phyloP scores from a whole-genome alignment of 2,329 filamentous ascomycete genomes.

The Nothophoma quercina region DNA sequence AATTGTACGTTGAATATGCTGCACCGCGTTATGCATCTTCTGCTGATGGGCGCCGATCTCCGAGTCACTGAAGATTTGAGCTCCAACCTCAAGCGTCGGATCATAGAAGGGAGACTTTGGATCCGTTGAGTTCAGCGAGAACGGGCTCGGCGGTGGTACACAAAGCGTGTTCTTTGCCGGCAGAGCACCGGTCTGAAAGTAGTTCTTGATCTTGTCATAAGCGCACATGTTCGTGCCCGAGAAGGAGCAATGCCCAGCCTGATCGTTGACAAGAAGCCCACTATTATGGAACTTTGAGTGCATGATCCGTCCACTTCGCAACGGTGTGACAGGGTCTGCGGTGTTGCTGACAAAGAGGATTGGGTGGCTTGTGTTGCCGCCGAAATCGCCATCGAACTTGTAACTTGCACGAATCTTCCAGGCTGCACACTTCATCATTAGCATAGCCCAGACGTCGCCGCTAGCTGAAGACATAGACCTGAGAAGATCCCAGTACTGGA shows the following conservation, averaged over 20 bases:
- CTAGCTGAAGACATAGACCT: conserved; percentile 43
- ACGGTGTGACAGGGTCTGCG: conserved; percentile 66
- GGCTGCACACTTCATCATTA: conserved; percentile 49
- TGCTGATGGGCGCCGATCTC: background rate
- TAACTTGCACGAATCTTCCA: conserved; percentile 49
- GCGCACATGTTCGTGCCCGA: conserved; percentile 48
- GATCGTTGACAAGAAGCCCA: conserved; percentile 55
- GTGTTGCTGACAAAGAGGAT: conserved; percentile 66
- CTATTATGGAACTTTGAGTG: conserved; percentile 53
- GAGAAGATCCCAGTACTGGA: conserved; percentile 45
- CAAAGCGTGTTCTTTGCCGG: conserved; percentile 58
- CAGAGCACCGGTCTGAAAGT: conserved; percentile 55
- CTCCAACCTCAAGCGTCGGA: conserved; percentile 14
- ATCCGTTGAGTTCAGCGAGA: conserved; percentile 49
- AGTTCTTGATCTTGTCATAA: conserved; percentile 40
- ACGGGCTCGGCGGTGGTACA: conserved; percentile 42
- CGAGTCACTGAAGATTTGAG: background rate
- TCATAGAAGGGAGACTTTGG: conserved; percentile 42
- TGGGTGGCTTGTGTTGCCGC: conserved; percentile 58
- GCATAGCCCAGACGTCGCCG: conserved; percentile 50
- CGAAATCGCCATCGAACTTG: conserved; percentile 40
- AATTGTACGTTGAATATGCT: conserved; percentile 3
- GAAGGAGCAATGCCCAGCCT: conserved; percentile 55
- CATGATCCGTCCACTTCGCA: conserved; percentile 55
- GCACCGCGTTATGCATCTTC: conserved; percentile 10